Base-by-base conservation (phyloP, 805 yeast species). In the Saturnispora galanensis region DNA sequence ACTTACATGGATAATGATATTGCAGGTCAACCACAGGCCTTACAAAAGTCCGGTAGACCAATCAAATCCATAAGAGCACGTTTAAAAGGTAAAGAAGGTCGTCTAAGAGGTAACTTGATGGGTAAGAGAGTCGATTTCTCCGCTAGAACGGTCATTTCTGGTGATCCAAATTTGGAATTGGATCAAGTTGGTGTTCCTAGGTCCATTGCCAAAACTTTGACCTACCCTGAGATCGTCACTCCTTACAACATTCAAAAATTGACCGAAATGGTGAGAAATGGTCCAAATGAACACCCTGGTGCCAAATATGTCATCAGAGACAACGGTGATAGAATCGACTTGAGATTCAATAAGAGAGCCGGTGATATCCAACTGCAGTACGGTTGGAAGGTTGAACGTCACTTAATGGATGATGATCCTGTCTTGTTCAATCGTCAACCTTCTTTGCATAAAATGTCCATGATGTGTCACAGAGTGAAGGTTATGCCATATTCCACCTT, bases 121-220 rank as follows among this genome's bases (percentile, higher is more conserved):
- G 99, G 99, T 66, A 93, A 93, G 74, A 93, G 98, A 76, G 99
- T 93, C 48, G 97, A 93, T 65, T 93, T 88, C 61, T 90, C 97
- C 34, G 98, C 98, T 9, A 87, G 98, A 71, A 89, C 98, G 2
- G 99, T 93, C 59, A 93, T 93, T 72, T 89, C 98, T 9, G 97
- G 97, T 74, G 99, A 93, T 64, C 99, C 99, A 38, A 93, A 93
- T 60, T 73, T 93, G 56, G 97, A 93, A 56, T 76, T 93, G 53
- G 98, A 94, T 62, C 97, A 93, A 70, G 98, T 93, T 50, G 99
- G 99, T 71, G 98, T 93, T 18, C 99, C 99, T 44, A 81, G 84
- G 56, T 84, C 95, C 35, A 93, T 93, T 66, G 98, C 99, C 1
- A 79, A 93, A 60, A 90, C 97, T 2, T 71, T 93, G 50, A 81